Evolutionary conservation across 352 stramenopile genomes (phyloP).

Genomic region (Stramenopiles sp.): DNA sequence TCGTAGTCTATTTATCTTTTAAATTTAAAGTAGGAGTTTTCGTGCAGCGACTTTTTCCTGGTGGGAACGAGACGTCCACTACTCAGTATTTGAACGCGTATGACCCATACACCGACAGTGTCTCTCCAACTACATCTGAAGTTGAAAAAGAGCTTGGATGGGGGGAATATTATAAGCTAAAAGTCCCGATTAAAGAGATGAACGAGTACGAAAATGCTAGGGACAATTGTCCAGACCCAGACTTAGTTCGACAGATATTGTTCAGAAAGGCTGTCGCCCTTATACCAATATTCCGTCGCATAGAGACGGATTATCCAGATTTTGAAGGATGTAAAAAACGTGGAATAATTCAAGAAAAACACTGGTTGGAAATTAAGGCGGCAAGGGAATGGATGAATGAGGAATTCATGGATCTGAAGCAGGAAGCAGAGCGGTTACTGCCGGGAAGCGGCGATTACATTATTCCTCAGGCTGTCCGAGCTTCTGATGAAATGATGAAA

Average conservation of each 20-base stretch:
- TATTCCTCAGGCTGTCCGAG: neutral
- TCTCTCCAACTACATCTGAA: neutral
- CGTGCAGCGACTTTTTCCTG: neutral
- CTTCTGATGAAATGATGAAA: neutral
- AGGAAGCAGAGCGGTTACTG: neutral
- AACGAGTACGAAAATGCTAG: neutral
- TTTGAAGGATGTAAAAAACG: neutral
- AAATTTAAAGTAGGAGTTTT: neutral
- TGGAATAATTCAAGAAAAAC: neutral
- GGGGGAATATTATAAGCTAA: conserved; percentile 6
- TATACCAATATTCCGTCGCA: neutral
- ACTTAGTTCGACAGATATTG: neutral
- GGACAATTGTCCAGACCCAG: neutral
- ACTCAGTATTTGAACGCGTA: neutral
- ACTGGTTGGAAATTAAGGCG: neutral
- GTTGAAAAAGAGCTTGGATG: neutral
- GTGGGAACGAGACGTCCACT: neutral
- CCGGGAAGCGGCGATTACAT: neutral
- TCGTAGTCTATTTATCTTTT: neutral
- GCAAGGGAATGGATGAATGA: conserved; percentile 13
- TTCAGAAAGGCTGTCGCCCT: neutral
- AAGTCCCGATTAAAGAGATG: neutral
- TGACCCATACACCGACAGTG: neutral
- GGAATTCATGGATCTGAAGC: conserved; percentile 2
- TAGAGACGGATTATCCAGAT: conserved; percentile 2